A percentile compares a stretch with the other conserved stretches of the same genome.
Conservation (phyloP, 2,329 filamentous ascomycete species). For the Pseudocercospora fijiensis region DNA sequence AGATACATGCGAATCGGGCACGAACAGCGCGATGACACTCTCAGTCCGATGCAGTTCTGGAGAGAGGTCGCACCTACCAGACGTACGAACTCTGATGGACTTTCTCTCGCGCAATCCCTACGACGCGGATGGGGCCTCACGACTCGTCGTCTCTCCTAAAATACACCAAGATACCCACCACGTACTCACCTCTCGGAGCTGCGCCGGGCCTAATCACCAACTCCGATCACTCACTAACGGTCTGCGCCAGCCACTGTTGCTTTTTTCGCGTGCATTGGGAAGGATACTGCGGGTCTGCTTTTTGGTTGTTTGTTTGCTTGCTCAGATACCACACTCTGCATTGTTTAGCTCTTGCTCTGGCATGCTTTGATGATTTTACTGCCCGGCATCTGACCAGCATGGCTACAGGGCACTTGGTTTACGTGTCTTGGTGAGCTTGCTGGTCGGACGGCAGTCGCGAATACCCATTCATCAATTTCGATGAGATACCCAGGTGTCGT, state of each 20-base stretch:
- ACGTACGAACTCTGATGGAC: background rate
- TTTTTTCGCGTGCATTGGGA: conserved; percentile 16
- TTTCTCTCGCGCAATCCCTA: background rate
- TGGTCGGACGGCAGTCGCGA: conserved; percentile 9
- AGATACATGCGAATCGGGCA: background rate
- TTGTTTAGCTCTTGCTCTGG: conserved; percentile 13
- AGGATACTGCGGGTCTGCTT: conserved; percentile 7
- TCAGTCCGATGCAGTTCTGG: conserved; percentile 9
- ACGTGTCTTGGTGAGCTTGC: background rate
- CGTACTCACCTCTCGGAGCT: conserved; percentile 12
- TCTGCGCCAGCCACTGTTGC: conserved; percentile 21
- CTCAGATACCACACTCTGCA: conserved; percentile 20
- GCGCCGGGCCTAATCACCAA: conserved; percentile 20
- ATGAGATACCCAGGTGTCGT: conserved; percentile 9
- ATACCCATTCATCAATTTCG: conserved; percentile 14
- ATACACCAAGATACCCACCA: conserved; percentile 16
- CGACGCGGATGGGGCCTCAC: background rate
- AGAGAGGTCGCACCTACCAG: conserved; percentile 3
- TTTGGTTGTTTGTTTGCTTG: conserved; percentile 19
- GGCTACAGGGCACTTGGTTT: background rate
- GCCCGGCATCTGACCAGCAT: conserved; percentile 3
- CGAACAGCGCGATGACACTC: conserved; percentile 1
- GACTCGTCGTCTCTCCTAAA: background rate
- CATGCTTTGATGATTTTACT: conserved; percentile 15
- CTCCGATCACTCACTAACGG: conserved; percentile 20